Base-by-base conservation (phyloP, 768 basidiomycete species). In the Dentipellis fragilis region DNA sequence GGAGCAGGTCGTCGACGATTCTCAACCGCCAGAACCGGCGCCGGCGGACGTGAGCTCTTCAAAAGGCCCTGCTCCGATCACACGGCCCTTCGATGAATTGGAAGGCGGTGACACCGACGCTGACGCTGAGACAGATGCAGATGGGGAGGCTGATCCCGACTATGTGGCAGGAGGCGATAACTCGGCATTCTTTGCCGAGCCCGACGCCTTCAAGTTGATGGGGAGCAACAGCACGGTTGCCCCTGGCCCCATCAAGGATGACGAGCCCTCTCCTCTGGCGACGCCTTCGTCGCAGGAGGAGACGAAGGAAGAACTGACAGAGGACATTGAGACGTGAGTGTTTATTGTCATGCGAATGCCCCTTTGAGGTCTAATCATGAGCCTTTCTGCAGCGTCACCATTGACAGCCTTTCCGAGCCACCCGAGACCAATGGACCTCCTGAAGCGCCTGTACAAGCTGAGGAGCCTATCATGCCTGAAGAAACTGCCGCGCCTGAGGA, bases 131-230 rank as follows among this genome's bases (percentile, higher is more conserved):
- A 50, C 23, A 21, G 61, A 62, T 29, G 61, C 61, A 11, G 61
- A 60, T 22, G 61, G 61, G 36, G 61, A 62, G 45, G 61, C 40
- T 9, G 61, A 60, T 42, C 61, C 61, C 11, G 59, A 62, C 29
- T 62, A 60, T 22, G 21, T 53, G n/a, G 29, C 29, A n/a, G 22
- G 11, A 6, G 12, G n/a, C 10, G 52, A 37, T 9, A 12, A 0
- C 12, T 29, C 48, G 7, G 50, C 49, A 16, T 17, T 34, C 19
- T 12, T 14, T 34, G 6, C 23, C 19, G 22, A 42, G 23, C 14
- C 5, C 2, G 22, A 38, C 17, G 42, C 36, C 10, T 54, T 49
- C 49, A 49, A 46, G 36, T n/a, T 42, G 10, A 49, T 51, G 47
- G 51, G 22, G 2, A 40, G 37, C 22, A 40, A 39, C 29, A 38